These are phyloP conservation scores for Magnolia kwangsiensis DNA, from an alignment of 164 flowering plant species.

Conservation along the genomic window DNA sequence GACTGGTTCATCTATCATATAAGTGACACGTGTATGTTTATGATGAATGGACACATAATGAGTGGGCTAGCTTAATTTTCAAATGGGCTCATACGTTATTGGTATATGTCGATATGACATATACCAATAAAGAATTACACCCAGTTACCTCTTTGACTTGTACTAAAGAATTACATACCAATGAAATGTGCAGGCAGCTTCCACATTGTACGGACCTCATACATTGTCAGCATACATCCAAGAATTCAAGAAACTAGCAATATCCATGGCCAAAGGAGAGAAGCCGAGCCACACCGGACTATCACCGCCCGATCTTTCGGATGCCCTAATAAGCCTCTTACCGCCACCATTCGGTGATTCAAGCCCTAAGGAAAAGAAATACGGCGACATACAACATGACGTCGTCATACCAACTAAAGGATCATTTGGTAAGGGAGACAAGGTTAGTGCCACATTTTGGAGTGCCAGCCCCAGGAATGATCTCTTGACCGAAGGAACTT, in stretches of 20 bases:
- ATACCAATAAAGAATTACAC: too few species aligned
- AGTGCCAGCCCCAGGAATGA: slow-evolving; percentile 57
- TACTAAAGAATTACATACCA: background rate
- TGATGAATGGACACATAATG: too few species aligned
- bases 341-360: slow-evolving; percentile 34
- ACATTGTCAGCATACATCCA: slow-evolving; percentile 58
- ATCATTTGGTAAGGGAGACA: slow-evolving; percentile 41
- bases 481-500: slow-evolving; percentile 67
- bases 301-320: slow-evolving; percentile 55
- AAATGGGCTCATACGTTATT: too few species aligned
- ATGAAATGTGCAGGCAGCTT: slow-evolving; percentile 41
- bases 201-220: slow-evolving; percentile 62
- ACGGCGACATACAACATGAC: slow-evolving; percentile 54
- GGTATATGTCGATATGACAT: too few species aligned
- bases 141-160: too few species aligned
- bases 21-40: too few species aligned
- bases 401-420: slow-evolving; percentile 27
- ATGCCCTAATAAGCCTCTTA: slow-evolving; percentile 26
- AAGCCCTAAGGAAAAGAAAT: slow-evolving; percentile 35
- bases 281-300: slow-evolving; percentile 8
- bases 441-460: slow-evolving; percentile 46
- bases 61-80: too few species aligned
- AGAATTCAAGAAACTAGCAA: slow-evolving; percentile 51
- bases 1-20: too few species aligned
- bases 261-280: slow-evolving; percentile 43